These are phyloP conservation scores for Fragilaria crotonensis DNA, from an alignment of 108 stramenopile genomes.

Conservation along the genomic window DNA sequence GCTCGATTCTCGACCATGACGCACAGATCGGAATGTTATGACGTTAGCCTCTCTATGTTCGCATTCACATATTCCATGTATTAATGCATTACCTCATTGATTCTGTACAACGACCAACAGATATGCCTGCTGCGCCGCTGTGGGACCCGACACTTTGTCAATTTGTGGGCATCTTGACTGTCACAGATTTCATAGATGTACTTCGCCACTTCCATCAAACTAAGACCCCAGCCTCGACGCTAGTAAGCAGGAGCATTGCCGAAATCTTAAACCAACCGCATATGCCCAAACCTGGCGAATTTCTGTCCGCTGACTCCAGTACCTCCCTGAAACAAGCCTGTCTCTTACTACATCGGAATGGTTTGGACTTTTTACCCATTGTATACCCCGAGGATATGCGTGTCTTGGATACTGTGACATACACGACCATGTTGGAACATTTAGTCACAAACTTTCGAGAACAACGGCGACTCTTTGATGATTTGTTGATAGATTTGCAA, in stretches of 20 bases:
- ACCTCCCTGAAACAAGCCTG: constrained; percentile 77
- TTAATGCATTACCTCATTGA: no score
- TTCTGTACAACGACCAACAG: no score
- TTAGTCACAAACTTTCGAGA: constrained; percentile 93
- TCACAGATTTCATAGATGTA: constrained; percentile 95
- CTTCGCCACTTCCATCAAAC: constrained; percentile 73
- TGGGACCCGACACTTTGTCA: constrained; percentile 86
- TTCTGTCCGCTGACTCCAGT: constrained; percentile 58
- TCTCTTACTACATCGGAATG: constrained; percentile 38
- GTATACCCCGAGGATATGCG: constrained; percentile 80
- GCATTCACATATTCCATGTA: no score
- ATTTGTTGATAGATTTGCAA: constrained; percentile 81
- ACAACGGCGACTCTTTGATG: constrained; percentile 91
- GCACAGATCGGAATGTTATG: no score
- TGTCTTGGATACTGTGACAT: constrained; percentile 78
- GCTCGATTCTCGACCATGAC: no score
- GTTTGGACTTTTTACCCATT: constrained; percentile 80
- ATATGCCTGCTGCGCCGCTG: constrained; percentile 91
- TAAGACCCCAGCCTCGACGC: constrained; percentile 42
- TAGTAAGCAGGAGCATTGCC: constrained; percentile 75
- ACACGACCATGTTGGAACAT: constrained; percentile 84
- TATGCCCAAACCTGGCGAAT: constrained; percentile 9
- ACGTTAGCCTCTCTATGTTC: no score
- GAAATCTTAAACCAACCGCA: constrained; percentile 57
- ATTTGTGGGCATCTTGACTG: constrained; percentile 91